Percentiles rank a stretch among this genome's conserved stretches.
Conservation (phyloP, 495 filamentous ascomycete species). For the Staphylotrichum longicolle region DNA sequence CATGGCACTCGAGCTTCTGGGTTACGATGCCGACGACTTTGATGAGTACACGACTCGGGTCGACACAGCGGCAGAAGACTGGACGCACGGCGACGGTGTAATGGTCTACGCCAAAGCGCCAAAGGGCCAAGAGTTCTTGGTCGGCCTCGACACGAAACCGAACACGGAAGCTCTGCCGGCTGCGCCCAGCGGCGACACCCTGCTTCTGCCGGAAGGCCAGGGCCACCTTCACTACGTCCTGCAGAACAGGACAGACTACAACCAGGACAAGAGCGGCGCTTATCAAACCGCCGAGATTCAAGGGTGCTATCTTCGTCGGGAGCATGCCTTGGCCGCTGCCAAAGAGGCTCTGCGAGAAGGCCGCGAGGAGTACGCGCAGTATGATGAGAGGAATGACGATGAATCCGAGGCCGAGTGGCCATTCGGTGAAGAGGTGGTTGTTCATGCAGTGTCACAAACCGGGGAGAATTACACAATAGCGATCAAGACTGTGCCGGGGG, state of each 20-base stretch:
- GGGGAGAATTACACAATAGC: constrained; percentile 43
- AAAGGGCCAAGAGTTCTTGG: constrained; percentile 37
- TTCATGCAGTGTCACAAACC: constrained; percentile 42
- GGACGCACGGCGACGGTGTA: constrained; percentile 41
- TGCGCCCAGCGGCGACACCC: constrained; percentile 17
- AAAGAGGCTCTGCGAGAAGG: constrained; percentile 26
- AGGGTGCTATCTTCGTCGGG: constrained; percentile 37
- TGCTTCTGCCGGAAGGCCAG: constrained; percentile 27
- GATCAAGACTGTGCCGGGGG: constrained; percentile 31
- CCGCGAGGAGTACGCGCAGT: constrained; percentile 38
- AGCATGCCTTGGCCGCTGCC: constrained; percentile 35
- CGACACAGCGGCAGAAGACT: constrained; percentile 11
- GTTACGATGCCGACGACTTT: constrained; percentile 42
- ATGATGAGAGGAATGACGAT: constrained; percentile 36
- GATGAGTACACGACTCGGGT: constrained; percentile 25
- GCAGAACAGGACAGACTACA: constrained; percentile 43
- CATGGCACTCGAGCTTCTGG: constrained; percentile 29
- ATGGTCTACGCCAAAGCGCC: constrained; percentile 38
- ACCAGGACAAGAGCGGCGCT: constrained; percentile 33
- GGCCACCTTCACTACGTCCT: constrained; percentile 44
- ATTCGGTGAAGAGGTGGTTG: constrained; percentile 45
- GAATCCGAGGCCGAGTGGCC: constrained; percentile 37
- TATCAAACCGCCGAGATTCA: constrained; percentile 40
- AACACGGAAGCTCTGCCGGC: constrained; percentile 36
- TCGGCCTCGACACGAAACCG: constrained; percentile 40